Conservation (phyloP, 257 asterid species). For the Solanum rostratum region DNA sequence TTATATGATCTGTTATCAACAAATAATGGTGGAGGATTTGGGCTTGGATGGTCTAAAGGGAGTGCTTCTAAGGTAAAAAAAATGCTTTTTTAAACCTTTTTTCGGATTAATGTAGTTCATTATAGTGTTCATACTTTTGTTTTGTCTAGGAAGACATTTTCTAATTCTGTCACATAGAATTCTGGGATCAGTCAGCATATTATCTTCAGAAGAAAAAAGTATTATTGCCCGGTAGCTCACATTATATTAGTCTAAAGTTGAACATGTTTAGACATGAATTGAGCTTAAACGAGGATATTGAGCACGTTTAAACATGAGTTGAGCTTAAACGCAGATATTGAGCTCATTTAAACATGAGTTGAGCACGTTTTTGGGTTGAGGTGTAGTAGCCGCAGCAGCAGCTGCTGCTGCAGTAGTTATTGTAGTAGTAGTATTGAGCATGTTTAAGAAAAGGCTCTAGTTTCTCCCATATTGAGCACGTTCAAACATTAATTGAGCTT, state of each 20-base stretch:
- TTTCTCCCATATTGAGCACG: too few species aligned
- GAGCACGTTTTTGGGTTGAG: not conserved
- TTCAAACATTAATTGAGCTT: too few species aligned
- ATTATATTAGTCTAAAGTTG: not conserved
- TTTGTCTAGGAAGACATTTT: not conserved
- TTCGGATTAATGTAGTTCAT: not conserved
- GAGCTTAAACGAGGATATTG: not conserved
- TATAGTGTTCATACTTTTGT: not conserved
- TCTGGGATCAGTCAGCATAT: not conserved
- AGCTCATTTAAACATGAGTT: not conserved
- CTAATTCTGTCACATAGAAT: not conserved
- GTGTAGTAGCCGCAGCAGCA: not conserved
- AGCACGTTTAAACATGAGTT: not conserved
- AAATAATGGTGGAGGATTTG: conserved; percentile 57
- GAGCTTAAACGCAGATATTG: not conserved
- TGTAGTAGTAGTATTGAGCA: not conserved
- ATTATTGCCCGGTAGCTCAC: not conserved
- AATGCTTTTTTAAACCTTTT: not conserved
- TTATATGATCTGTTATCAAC: conserved; percentile 65
- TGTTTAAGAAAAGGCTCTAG: too few species aligned
- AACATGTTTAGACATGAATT: not conserved
- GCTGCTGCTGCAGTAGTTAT: too few species aligned
- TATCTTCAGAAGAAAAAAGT: not conserved
- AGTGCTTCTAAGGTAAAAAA: conserved; percentile 21
- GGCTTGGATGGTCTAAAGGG: conserved; percentile 68